These are phyloP conservation scores for Apiospora aurea DNA, from an alignment of 2,329 filamentous ascomycete genomes.

Conservation along the genomic window DNA sequence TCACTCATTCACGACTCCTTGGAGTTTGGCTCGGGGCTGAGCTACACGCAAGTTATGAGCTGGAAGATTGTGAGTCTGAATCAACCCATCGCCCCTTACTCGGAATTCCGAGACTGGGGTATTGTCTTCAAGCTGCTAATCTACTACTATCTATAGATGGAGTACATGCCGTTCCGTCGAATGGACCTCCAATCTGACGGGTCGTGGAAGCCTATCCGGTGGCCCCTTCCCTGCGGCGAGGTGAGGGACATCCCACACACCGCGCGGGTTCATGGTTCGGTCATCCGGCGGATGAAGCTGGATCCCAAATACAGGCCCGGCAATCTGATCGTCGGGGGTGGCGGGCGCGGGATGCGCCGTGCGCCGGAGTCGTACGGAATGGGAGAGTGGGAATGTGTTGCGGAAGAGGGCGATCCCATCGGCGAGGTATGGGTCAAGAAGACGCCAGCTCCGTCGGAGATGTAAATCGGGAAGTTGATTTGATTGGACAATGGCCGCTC, in stretches of 20 bases:
- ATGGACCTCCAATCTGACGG: conserved; percentile 80
- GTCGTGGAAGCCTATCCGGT: conserved; percentile 80
- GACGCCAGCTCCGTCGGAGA: conserved; percentile 3
- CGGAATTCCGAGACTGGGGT: background rate
- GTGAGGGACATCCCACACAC: conserved; percentile 76
- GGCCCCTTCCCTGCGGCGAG: conserved; percentile 81
- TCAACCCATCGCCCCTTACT: background rate
- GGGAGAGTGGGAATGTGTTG: conserved; percentile 74
- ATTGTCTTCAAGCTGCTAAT: background rate
- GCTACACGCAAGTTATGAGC: conserved; percentile 60
- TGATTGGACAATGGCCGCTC: background rate
- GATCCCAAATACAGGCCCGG: conserved; percentile 75
- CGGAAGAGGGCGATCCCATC: conserved; percentile 71
- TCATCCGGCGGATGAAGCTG: conserved; percentile 72
- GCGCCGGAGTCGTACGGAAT: conserved; percentile 70
- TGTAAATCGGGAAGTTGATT: background rate
- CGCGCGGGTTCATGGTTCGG: conserved; percentile 76
- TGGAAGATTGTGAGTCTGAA: conserved; percentile 63
- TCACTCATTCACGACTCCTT: conserved; percentile 75
- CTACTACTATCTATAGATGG: conserved; percentile 58
- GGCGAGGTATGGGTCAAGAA: conserved; percentile 65
- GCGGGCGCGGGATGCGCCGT: conserved; percentile 70
- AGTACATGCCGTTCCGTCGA: conserved; percentile 79
- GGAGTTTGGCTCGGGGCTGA: conserved; percentile 66
- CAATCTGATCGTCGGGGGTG: conserved; percentile 81